phyloP scores from a whole-genome alignment of 2,329 filamentous ascomycete genomes.

The Phialocephala sp. region DNA sequence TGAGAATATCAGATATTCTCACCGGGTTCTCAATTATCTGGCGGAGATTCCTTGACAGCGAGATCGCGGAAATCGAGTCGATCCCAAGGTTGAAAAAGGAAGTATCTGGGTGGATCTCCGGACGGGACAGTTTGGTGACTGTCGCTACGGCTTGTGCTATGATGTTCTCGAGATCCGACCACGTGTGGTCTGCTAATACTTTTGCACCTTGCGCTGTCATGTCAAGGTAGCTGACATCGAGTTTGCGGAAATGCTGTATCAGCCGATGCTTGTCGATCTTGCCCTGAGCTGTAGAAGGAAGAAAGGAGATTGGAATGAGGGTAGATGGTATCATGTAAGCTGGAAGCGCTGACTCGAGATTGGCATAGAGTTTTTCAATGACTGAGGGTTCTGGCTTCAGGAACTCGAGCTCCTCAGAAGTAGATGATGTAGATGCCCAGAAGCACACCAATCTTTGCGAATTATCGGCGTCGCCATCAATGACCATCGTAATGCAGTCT shows the following conservation, averaged over 20 bases:
- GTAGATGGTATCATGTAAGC: constrained; percentile 81
- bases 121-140: constrained; percentile 51
- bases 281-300: constrained; percentile 76
- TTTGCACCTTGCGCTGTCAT: constrained; percentile 38
- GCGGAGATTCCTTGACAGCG: constrained; percentile 64
- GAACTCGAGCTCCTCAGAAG: constrained; percentile 28
- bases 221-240: constrained; percentile 53
- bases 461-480: constrained; percentile 48
- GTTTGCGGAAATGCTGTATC: constrained; percentile 49
- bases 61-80: constrained; percentile 83
- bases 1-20: constrained; percentile 73
- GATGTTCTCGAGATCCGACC: constrained; percentile 59
- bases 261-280: constrained; percentile 72
- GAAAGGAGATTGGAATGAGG: constrained; percentile 69
- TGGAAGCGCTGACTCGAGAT: constrained; percentile 63
- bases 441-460: constrained; percentile 69
- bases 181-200: constrained; percentile 41
- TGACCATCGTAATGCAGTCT: constrained; percentile 69
- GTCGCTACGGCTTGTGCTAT: constrained; percentile 62
- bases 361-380: constrained; percentile 57
- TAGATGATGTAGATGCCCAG: constrained; percentile 57
- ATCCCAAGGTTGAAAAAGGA: constrained; percentile 81
- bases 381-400: constrained; percentile 46
- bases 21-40: constrained; percentile 53
- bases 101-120: constrained; percentile 64